A percentile compares a stretch with the other conserved stretches of the same genome.
Conservation (phyloP, 495 filamentous ascomycete species). For the Coniosporium apollinis region DNA sequence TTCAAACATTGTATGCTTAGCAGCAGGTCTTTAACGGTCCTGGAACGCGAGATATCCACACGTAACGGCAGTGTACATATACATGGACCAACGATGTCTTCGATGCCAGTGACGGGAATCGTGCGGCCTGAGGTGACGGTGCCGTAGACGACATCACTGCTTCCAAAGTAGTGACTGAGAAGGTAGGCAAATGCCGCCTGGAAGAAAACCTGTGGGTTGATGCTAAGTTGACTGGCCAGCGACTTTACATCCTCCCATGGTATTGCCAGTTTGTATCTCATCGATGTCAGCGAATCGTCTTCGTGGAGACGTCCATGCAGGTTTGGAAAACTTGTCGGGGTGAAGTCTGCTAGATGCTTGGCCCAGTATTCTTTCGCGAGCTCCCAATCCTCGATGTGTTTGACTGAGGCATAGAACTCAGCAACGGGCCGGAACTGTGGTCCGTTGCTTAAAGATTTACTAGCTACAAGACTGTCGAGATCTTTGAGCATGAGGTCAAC, state of each 20-base stretch:
- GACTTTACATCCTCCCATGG: not conserved
- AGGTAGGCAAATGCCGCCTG: conserved; percentile 55
- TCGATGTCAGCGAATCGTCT: not conserved
- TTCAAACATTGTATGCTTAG: conserved; percentile 41
- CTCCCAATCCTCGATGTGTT: too few species aligned
- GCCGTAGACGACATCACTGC: conserved; percentile 55
- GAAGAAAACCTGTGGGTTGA: conserved; percentile 44
- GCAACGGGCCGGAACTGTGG: conserved; percentile 36
- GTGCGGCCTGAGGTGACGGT: conserved; percentile 61
- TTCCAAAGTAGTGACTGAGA: conserved; percentile 41
- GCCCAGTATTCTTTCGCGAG: conserved; percentile 45
- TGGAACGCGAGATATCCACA: conserved; percentile 28
- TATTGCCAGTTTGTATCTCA: conserved; percentile 1
- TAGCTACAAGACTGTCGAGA: conserved; percentile 29
- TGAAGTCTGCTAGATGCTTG: conserved; percentile 29
- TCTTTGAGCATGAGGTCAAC: conserved; percentile 54
- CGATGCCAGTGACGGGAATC: conserved; percentile 44
- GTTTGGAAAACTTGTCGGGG: conserved; percentile 21
- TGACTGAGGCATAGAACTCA: conserved; percentile 18
- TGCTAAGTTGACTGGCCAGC: conserved; percentile 4
- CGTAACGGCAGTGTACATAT: conserved; percentile 53
- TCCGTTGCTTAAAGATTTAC: conserved; percentile 15
- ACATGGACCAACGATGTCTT: conserved; percentile 56
- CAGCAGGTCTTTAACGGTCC: conserved; percentile 39
- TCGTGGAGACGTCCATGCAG: not conserved